Percentiles rank a stretch among this genome's conserved stretches.
phyloP scores from a whole-genome alignment of 2,329 filamentous ascomycete genomes.

The Ophiognomonia clavigignenti-juglandacearum region DNA sequence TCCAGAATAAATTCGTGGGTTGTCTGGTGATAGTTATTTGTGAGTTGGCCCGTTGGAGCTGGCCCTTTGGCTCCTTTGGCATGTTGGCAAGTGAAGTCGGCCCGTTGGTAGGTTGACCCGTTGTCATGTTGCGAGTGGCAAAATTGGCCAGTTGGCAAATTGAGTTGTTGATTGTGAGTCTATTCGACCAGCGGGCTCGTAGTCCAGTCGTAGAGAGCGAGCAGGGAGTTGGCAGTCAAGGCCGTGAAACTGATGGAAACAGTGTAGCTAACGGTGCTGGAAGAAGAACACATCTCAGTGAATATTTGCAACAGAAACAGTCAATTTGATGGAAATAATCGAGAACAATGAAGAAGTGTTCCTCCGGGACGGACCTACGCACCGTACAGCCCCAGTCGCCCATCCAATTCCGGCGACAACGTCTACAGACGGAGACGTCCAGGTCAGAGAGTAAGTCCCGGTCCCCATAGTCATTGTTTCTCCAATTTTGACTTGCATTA shows the following conservation, averaged over 20 bases:
- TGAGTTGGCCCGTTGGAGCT: too few species aligned
- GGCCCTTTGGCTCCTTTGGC: too few species aligned
- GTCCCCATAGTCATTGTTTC: constrained; percentile 6
- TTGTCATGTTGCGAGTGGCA: constrained; percentile 21
- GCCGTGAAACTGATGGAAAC: constrained; percentile 5
- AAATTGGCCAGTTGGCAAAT: constrained; percentile 25
- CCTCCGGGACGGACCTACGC: too few species aligned
- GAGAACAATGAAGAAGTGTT: too few species aligned
- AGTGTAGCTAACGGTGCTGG: constrained; percentile 4
- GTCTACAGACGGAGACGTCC: constrained; percentile 4
- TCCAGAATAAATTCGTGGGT: too few species aligned
- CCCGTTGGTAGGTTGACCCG: constrained; percentile 2
- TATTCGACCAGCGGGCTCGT: constrained; percentile 26
- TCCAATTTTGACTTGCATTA: constrained; percentile 5
- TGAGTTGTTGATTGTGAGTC: too few species aligned
- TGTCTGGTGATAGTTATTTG: too few species aligned
- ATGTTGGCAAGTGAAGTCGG: too few species aligned
- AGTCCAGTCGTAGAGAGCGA: constrained; percentile 27
- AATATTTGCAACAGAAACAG: too few species aligned
- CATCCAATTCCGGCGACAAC: constrained; percentile 10
- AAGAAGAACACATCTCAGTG: too few species aligned
- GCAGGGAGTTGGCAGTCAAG: constrained; percentile 3
- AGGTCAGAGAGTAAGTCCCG: constrained; percentile 3
- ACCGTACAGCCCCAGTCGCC: constrained; percentile 9
- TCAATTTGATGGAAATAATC: too few species aligned